Conservation (phyloP, 2,329 filamentous ascomycete genomes). For the Alternaria incomplexa region DNA sequence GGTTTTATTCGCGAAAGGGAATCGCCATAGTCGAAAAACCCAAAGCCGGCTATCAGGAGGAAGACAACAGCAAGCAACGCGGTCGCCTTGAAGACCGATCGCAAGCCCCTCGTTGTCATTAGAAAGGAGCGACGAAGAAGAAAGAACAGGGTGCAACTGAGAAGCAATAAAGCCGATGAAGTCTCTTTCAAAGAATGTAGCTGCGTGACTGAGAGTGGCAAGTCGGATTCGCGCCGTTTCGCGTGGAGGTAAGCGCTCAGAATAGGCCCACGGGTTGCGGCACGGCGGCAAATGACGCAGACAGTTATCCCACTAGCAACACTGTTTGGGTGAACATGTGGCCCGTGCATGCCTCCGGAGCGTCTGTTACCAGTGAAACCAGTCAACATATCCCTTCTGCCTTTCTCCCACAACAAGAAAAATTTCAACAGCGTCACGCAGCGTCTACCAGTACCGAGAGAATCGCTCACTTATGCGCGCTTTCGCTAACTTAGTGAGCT, state of each 20-base stretch:
- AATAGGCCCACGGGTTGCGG: not conserved
- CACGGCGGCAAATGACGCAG: not conserved
- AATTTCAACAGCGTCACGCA: not conserved
- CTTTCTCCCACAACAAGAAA: too few relatives aligned
- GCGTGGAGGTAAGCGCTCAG: not conserved
- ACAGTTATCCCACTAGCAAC: not conserved
- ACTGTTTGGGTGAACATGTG: too few relatives aligned
- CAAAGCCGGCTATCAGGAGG: slow-evolving; percentile 16
- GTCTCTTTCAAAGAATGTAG: not conserved
- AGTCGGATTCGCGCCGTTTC: not conserved
- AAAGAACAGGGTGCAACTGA: not conserved
- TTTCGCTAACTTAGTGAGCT: too few relatives aligned
- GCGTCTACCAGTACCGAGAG: too few relatives aligned
- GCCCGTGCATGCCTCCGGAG: too few relatives aligned
- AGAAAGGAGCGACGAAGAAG: not conserved
- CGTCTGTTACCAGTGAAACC: too few relatives aligned
- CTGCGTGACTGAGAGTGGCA: not conserved
- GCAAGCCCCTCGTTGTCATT: slow-evolving; percentile 16
- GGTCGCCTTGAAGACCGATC: slow-evolving; percentile 18
- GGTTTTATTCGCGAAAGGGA: slow-evolving; percentile 2
- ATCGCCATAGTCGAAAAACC: slow-evolving; percentile 14
- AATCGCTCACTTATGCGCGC: too few relatives aligned
- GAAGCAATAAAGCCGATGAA: not conserved
- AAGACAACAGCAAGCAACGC: slow-evolving; percentile 14
- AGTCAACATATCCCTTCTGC: too few relatives aligned